A percentile compares a stretch with the other conserved stretches of the same genome.
These are phyloP conservation scores for Pogostemon cablin DNA, from an alignment of 257 asterid genomes.

Conservation along the genomic window DNA sequence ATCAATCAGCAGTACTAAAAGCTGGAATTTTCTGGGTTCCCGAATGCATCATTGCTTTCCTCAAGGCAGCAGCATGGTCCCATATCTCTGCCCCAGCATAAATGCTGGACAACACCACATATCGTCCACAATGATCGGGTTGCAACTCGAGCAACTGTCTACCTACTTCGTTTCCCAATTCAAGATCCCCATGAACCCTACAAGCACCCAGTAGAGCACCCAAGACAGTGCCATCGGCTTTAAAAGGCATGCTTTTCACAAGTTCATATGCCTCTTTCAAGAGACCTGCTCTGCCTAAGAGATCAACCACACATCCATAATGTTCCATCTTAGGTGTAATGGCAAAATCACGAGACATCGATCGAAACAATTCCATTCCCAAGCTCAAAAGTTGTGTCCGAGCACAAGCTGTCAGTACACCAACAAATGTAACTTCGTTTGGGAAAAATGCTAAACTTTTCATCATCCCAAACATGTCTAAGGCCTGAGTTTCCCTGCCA, in stretches of 20 bases:
- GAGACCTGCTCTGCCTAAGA: constrained; percentile 77
- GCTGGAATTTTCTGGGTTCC: constrained; percentile 79
- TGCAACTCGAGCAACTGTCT: constrained; percentile 53
- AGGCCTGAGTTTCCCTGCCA: constrained; percentile 67
- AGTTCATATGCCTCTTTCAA: constrained; percentile 68
- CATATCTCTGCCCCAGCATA: constrained; percentile 76
- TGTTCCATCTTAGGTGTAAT: constrained; percentile 73
- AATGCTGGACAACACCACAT: constrained; percentile 70
- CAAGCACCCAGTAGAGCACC: constrained; percentile 91
- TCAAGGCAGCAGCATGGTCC: constrained; percentile 70
- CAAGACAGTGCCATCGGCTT: constrained; percentile 76
- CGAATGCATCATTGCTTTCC: constrained; percentile 66
- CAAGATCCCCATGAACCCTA: constrained; percentile 69
- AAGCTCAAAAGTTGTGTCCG: constrained; percentile 56
- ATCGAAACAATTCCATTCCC: constrained; percentile 59
- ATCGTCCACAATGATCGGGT: constrained; percentile 66
- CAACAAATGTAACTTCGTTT: constrained; percentile 71
- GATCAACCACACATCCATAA: constrained; percentile 91
- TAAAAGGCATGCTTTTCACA: constrained; percentile 67
- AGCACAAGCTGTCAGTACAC: constrained; percentile 76
- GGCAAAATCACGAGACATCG: constrained; percentile 52
- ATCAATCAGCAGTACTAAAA: constrained; percentile 50
- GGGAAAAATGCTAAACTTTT: constrained; percentile 43
- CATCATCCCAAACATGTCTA: constrained; percentile 66
- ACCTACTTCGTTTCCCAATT: constrained; percentile 73